Base-by-base conservation (phyloP, 2,329 filamentous ascomycete species). In the Fusarium sp. region DNA sequence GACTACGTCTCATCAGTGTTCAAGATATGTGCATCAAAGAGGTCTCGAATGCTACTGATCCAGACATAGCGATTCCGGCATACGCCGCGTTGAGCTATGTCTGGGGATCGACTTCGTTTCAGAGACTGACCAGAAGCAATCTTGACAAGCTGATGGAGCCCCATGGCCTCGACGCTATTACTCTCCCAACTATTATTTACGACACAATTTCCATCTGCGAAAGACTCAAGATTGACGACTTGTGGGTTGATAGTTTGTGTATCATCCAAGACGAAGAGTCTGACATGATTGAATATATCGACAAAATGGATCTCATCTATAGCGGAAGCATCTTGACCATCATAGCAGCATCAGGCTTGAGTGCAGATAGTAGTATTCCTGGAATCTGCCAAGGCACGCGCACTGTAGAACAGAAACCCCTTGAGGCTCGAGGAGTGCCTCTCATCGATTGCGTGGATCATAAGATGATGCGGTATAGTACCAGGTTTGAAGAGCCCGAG, bases 271-370 rank as follows among this genome's bases (percentile, higher is more conserved):
- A 67, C 15, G 38, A 67, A 17, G 47, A 63, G 11, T 10, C 25
- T 20, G 65, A 67, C 27, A 57, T 67, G 50, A 40, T 50, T 17
- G 15, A 47, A 6, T 20, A 14, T 12, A 38, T 67, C 6, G 58
- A 67, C n/a, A 57, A 58, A 15, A 67, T 67, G 65, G 59, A 67
- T 25, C 15, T 22, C 14, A 63, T 67, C 12, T 67, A 67, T 14
- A n/a, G 25, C 2, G 50, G 35, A n/a, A 50, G 47, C 22, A 37
- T 38, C 6, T 33, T 67, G 22, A 67, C 58, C 6, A 63, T 67
- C 9, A 50, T 67, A 37, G 65, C 65, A 11, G 65, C 50, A 7
- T 50, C 58, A 4, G 65, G 65, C 11, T 4, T 14, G 20, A 52
- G 57, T 47, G 65, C 50, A 4, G 37, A 58, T 33, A 14, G 14